phyloP scores from a whole-genome alignment of 2,329 filamentous ascomycete genomes.

The Stagonosporopsis cucurbitacearum region DNA sequence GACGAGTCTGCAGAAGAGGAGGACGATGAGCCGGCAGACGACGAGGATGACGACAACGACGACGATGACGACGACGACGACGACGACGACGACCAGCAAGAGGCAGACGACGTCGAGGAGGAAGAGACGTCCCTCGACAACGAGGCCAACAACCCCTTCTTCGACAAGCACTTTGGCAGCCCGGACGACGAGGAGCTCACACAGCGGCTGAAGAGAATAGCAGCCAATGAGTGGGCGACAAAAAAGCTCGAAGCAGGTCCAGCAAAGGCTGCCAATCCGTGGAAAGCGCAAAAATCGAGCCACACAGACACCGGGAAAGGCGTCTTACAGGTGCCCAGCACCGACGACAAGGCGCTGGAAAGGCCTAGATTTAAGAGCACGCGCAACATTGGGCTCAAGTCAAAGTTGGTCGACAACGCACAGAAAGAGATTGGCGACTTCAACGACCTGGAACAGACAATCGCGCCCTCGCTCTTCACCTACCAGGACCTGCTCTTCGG shows the following conservation, averaged over 20 bases:
- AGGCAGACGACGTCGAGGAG: constrained; percentile 21
- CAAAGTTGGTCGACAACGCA: constrained; percentile 39
- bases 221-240: constrained; percentile 57
- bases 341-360: constrained; percentile 22
- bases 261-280: constrained; percentile 50
- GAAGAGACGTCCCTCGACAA: constrained; percentile 50
- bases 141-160: constrained; percentile 62
- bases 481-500: constrained; percentile 84
- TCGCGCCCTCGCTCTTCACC: constrained; percentile 77
- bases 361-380: constrained; percentile 33
- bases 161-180: constrained; percentile 78
- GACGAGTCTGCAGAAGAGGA: not conserved
- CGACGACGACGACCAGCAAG: constrained; percentile 17
- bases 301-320: constrained; percentile 36
- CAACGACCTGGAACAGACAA: constrained; percentile 65
- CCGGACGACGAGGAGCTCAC: constrained; percentile 68
- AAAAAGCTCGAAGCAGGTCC: constrained; percentile 42
- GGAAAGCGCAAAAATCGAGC: constrained; percentile 51
- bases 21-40: not conserved
- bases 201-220: constrained; percentile 56
- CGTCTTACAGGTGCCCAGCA: constrained; percentile 35
- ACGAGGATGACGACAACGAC: constrained; percentile 2
- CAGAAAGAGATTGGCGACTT: constrained; percentile 56
- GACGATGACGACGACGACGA: constrained; percentile 17
- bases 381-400: constrained; percentile 43